Conservation (phyloP, 176 grass and related monocot genomes). For the Avena atlantica region DNA sequence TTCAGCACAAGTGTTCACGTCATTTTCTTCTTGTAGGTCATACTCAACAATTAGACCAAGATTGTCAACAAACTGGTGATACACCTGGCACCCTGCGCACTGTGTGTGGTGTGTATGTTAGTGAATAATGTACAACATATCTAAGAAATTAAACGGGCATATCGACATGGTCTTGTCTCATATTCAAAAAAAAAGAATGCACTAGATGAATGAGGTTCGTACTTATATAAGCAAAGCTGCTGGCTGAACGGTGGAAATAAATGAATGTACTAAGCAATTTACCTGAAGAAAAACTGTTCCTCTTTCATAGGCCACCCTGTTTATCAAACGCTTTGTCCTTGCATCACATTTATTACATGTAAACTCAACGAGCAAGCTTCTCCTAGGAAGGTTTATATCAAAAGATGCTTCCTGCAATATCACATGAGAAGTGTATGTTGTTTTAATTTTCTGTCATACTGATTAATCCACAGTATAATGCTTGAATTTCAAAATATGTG, state of each 20-base stretch:
- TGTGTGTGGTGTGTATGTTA: constrained; percentile 40
- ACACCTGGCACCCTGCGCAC: constrained; percentile 89
- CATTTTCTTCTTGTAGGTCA: constrained; percentile 65
- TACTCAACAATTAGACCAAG: constrained; percentile 96
- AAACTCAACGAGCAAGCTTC: constrained; percentile 90
- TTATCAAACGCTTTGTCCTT: constrained; percentile 80
- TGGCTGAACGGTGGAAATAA: constrained; percentile 22
- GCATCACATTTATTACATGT: constrained; percentile 90
- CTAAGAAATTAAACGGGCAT: neutral
- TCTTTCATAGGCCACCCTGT: constrained; percentile 84
- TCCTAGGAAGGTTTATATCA: constrained; percentile 89
- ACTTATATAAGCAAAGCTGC: constrained; percentile 31
- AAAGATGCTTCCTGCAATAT: constrained; percentile 54
- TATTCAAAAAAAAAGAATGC: constrained; percentile 17
- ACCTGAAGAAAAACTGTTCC: constrained; percentile 97
- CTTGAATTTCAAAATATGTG: neutral
- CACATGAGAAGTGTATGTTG: constrained; percentile 6
- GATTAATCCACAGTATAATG: neutral
- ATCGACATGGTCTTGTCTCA: neutral
- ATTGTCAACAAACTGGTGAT: constrained; percentile 97
- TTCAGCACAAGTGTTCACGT: constrained; percentile 37
- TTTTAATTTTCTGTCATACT: neutral
- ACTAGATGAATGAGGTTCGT: constrained; percentile 5
- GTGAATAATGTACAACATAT: constrained; percentile 14
- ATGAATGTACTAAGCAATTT: constrained; percentile 16